A percentile compares a stretch with the other conserved stretches of the same genome.
These are phyloP conservation scores for Suillus lakei DNA, from an alignment of 768 basidiomycete species.

Conservation along the genomic window DNA sequence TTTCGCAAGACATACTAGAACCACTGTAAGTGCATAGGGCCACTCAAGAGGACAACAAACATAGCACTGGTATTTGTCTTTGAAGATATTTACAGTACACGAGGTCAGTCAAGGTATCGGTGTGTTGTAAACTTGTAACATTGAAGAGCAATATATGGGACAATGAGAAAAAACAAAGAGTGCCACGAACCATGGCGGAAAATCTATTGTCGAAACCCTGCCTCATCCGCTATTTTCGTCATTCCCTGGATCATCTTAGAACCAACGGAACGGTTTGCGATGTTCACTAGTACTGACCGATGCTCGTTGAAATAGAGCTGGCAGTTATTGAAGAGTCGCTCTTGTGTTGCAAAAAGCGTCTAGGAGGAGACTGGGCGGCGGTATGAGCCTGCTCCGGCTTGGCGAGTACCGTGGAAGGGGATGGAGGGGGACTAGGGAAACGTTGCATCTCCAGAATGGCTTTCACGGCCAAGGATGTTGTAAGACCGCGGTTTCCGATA, in stretches of 20 bases:
- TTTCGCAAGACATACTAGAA: no score
- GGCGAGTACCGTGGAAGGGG: neutral
- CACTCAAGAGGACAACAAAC: neutral
- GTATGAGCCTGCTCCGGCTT: neutral
- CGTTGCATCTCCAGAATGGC: constrained; percentile 41
- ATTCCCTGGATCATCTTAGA: neutral
- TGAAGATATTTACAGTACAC: neutral
- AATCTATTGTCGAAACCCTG: neutral
- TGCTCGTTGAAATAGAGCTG: neutral
- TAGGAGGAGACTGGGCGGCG: neutral
- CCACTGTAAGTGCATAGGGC: neutral
- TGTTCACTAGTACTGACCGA: neutral
- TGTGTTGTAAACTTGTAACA: no score
- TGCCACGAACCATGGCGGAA: neutral
- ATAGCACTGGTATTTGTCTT: neutral
- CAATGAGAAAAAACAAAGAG: neutral
- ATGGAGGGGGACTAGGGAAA: neutral
- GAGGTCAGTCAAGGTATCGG: no score
- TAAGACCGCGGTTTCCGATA: constrained; percentile 59
- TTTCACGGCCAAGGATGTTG: constrained; percentile 57
- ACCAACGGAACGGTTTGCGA: neutral
- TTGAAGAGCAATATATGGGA: neutral
- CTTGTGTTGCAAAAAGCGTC: constrained; percentile 3
- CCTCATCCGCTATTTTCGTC: neutral
- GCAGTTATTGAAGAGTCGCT: neutral